phyloP scores from a whole-genome alignment of 2,329 filamentous ascomycete species.

The Rasamsonia emersonii region DNA sequence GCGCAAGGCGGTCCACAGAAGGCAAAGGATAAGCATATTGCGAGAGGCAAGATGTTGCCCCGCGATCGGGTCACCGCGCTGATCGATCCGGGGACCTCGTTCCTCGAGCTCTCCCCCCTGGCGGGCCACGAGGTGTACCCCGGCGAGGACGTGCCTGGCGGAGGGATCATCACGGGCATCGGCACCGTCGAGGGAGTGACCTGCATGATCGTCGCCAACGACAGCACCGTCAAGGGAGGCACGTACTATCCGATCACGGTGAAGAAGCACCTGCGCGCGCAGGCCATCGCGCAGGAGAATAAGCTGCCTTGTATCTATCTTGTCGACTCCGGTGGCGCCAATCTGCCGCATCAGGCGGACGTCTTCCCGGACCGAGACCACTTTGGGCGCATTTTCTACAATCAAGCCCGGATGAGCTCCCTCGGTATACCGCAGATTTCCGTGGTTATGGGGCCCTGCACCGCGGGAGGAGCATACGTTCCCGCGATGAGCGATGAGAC shows the following conservation, averaged over 20 bases:
- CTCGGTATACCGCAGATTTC: conserved; percentile 85
- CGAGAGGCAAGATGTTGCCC: conserved; percentile 87
- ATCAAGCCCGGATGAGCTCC: conserved; percentile 88
- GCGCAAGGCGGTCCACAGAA: conserved; percentile 71
- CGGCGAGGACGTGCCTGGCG: conserved; percentile 78
- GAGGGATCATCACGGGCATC: conserved; percentile 86
- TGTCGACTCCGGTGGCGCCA: conserved; percentile 90
- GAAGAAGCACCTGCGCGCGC: conserved; percentile 91
- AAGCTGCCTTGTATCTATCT: conserved; percentile 79
- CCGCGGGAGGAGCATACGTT: conserved; percentile 89
- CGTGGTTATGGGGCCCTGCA: conserved; percentile 96
- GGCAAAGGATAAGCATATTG: conserved; percentile 77
- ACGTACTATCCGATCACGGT: conserved; percentile 97
- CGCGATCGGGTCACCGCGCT: conserved; percentile 80
- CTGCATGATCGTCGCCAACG: conserved; percentile 90
- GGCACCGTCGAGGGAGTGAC: conserved; percentile 83
- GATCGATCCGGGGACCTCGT: conserved; percentile 80
- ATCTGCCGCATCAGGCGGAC: conserved; percentile 88
- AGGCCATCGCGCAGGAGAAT: conserved; percentile 85
- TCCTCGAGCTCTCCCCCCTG: conserved; percentile 87
- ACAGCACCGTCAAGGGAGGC: conserved; percentile 93
- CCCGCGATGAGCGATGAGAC: conserved; percentile 96
- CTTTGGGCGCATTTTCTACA: conserved; percentile 96
- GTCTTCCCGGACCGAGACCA: conserved; percentile 94
- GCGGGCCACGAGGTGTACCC: conserved; percentile 80